Percentiles rank a stretch among this genome's conserved stretches.
Evolutionary conservation across 1,284 basidiomycete genomes (phyloP).

Genomic region (Rhodotorula sp.): DNA sequence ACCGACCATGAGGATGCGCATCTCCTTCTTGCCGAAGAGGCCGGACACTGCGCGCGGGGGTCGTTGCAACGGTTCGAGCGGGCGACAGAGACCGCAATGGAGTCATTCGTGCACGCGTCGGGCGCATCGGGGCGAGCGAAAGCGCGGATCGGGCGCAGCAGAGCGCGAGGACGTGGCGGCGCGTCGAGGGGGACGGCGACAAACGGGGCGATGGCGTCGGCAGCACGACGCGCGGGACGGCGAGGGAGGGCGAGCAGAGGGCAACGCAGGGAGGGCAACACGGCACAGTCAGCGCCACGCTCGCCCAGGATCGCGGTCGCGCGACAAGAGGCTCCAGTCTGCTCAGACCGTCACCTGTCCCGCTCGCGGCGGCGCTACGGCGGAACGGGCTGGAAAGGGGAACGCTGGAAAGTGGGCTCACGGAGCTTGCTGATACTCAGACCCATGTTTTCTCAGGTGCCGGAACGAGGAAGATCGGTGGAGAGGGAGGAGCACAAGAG

Average conservation of each 20-base stretch:
- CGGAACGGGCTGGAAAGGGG: too few relatives aligned
- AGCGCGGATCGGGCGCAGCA: too few relatives aligned
- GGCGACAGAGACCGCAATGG: not conserved
- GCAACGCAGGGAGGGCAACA: not conserved
- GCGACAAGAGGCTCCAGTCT: not conserved
- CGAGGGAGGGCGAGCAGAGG: not conserved
- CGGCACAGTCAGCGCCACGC: not conserved
- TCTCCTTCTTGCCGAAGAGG: slow-evolving; percentile 98
- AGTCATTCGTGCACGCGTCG: too few relatives aligned
- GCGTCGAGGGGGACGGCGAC: slow-evolving; percentile 3
- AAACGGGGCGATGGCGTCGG: not conserved
- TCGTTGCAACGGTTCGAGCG: not conserved
- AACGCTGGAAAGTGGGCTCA: too few relatives aligned
- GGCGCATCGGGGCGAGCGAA: not conserved
- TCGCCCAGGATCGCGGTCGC: not conserved
- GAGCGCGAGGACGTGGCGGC: slow-evolving; percentile 12
- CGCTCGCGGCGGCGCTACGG: not conserved
- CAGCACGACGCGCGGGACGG: not conserved
- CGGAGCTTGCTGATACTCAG: not conserved
- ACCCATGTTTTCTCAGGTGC: too few relatives aligned
- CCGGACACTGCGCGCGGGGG: slow-evolving; percentile 37
- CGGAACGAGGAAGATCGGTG: not conserved
- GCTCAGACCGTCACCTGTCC: not conserved
- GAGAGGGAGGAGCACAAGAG: slow-evolving; percentile 1
- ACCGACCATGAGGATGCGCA: slow-evolving; percentile 85